These are phyloP conservation scores for Euphorbia tirucalli DNA, from an alignment of 345 rosid species.

Conservation along the genomic window DNA sequence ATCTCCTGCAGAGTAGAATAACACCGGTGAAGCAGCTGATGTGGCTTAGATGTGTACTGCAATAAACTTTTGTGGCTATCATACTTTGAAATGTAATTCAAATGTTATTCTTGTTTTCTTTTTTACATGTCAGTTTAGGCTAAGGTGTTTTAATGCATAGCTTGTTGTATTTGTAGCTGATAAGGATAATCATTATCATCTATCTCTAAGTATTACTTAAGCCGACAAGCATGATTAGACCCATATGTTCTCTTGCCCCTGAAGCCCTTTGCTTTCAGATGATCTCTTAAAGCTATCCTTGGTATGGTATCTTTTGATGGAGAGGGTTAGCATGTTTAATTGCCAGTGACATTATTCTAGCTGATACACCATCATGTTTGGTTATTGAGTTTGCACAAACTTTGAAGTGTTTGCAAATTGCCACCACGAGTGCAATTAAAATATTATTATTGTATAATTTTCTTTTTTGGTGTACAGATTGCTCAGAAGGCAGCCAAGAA, in stretches of 20 bases:
- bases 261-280: no score
- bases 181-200: no score
- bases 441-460: no score
- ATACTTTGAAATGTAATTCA: not conserved
- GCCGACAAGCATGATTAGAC: no score
- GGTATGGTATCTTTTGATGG: not conserved
- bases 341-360: not conserved
- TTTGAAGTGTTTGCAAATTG: not conserved
- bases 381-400: not conserved
- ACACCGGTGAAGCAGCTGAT: not conserved
- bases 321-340: not conserved
- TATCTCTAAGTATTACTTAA: no score
- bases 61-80: not conserved
- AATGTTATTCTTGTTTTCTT: not conserved
- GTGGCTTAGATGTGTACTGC: not conserved
- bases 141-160: not conserved
- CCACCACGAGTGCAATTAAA: not conserved
- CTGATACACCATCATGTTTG: not conserved
- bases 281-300: not conserved
- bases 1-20: not conserved
- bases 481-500: slow-evolving; percentile 77
- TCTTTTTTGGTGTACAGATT: slow-evolving; percentile 43
- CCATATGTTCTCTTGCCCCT: no score
- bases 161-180: no score
- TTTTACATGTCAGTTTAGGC: not conserved